Base-by-base conservation (phyloP, 2,329 filamentous ascomycete species). In the Mycosphaerella sp. region DNA sequence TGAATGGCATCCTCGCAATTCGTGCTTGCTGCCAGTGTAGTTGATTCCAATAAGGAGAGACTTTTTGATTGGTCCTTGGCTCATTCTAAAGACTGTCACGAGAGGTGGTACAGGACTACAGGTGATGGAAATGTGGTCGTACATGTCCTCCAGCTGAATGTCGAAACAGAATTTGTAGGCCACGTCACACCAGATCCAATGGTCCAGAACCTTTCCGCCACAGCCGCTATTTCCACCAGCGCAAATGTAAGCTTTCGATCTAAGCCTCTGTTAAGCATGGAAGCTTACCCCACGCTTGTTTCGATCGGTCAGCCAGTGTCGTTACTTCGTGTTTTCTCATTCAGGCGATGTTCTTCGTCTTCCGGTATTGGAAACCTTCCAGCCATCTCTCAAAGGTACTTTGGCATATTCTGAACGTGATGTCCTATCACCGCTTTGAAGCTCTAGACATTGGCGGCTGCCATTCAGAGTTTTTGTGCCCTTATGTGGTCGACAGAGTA, bases 11-110 rank as follows among this genome's bases (percentile, higher is more conserved):
- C 75, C 75, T 50, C 70, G 65, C 2, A 78, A 66, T 21, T 65
- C 64, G 49, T 76, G 71, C 21, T 65, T 63, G 37, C 51, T 53
- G 18, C 51, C 51, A 10, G 47, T 44, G 30, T 53, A 53, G 62
- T 78, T 79, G 62, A 78, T 78, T 13, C 76, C 76, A 42, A 79
- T 77, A 41, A 79, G 69, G 12, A 79, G 72, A 10, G 73, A 72
- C 61, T 78, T 79, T 49, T 60, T 65, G 17, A 57, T 54, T 5
- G 54, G 50, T 42, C 36, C 37, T 41, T 32, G 45, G n/a, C 27
- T 32, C 45, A 49, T 49, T n/a, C 7, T 42, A 9, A 27, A 32
- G 3, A 25, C 21, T 12, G 30, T 34, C 13, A 12, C 30, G 10
- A 3, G 10, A n/a, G 10, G 30, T 34, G 10, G 30, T 13, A 4